A percentile compares a stretch with the other conserved stretches of the same genome.
phyloP scores from a whole-genome alignment of 2,329 filamentous ascomycete genomes.

The Curvularia hawaiiensis region DNA sequence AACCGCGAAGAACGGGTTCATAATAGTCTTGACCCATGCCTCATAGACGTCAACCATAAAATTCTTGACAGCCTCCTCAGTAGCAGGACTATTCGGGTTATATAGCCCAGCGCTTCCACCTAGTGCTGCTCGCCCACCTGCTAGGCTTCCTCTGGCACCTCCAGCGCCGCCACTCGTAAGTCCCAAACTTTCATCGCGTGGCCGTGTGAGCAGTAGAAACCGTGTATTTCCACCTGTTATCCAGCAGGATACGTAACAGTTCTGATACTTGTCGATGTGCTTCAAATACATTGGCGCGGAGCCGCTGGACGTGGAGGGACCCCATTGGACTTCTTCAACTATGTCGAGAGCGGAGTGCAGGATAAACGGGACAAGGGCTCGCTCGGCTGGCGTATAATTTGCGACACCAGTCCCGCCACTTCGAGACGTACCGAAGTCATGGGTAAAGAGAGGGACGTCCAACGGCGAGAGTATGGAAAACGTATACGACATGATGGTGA shows the following conservation, averaged over 20 bases:
- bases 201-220: constrained; percentile 92
- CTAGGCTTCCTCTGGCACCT: constrained; percentile 38
- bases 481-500: constrained; percentile 84
- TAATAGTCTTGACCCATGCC: constrained; percentile 93
- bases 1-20: constrained; percentile 93
- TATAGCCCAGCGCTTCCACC: constrained; percentile 53
- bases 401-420: constrained; percentile 91
- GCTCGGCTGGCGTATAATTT: constrained; percentile 84
- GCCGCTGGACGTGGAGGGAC: constrained; percentile 45
- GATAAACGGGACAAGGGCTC: constrained; percentile 97
- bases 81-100: constrained; percentile 86
- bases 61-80: constrained; percentile 92
- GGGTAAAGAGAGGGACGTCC: constrained; percentile 94
- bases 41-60: constrained; percentile 98
- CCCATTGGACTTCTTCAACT: constrained; percentile 96
- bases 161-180: constrained; percentile 23
- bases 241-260: constrained; percentile 94
- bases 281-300: constrained; percentile 78
- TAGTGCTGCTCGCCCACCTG: constrained; percentile 37
- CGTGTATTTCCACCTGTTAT: constrained; percentile 91
- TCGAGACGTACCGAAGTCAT: constrained; percentile 96
- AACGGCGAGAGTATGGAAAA: constrained; percentile 95
- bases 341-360: constrained; percentile 93
- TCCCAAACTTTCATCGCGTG: constrained; percentile 52
- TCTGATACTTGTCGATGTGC: constrained; percentile 94